Percentiles rank a stretch among this genome's conserved stretches.
phyloP scores from a whole-genome alignment of 805 yeast species.

The Metschnikowia drakensbergensis region DNA sequence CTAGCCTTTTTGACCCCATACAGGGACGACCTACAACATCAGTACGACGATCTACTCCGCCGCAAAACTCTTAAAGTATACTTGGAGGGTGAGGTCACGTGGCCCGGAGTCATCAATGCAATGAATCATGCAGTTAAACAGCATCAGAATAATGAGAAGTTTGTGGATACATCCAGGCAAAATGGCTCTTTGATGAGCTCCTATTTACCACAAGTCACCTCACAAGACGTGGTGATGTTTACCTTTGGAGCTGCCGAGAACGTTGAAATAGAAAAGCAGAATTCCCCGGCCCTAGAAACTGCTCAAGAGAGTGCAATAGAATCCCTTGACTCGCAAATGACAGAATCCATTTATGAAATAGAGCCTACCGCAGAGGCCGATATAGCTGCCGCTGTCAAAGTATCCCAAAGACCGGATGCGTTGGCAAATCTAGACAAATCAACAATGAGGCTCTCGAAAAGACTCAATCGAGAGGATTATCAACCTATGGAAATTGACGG shows the following conservation, averaged over 20 bases:
- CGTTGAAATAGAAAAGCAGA: background rate
- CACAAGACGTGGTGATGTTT: conserved; percentile 45
- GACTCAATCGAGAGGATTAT: conserved; percentile 28
- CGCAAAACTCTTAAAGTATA: conserved; percentile 8
- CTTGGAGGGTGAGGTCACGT: conserved; percentile 10
- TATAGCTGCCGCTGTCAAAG: background rate
- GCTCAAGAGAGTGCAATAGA: background rate
- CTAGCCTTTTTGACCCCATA: conserved; percentile 31
- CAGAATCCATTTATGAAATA: background rate
- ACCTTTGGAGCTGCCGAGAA: conserved; percentile 10
- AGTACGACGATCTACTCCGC: conserved; percentile 14
- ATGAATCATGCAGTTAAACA: conserved; percentile 33
- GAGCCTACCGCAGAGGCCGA: background rate
- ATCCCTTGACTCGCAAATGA: background rate
- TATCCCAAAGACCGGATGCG: background rate
- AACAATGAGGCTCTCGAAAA: conserved; percentile 28
- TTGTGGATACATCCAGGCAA: conserved; percentile 35
- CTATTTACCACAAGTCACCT: conserved; percentile 46
- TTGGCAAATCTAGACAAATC: conserved; percentile 7
- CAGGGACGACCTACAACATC: conserved; percentile 27
- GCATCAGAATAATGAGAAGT: conserved; percentile 30
- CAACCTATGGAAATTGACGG: conserved; percentile 19
- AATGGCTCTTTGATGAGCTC: conserved; percentile 48
- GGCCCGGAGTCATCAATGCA: conserved; percentile 30
- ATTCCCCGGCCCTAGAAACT: background rate